phyloP scores from a whole-genome alignment of 371 early-diverging fungal species.

The Saksenaea oblongispora region DNA sequence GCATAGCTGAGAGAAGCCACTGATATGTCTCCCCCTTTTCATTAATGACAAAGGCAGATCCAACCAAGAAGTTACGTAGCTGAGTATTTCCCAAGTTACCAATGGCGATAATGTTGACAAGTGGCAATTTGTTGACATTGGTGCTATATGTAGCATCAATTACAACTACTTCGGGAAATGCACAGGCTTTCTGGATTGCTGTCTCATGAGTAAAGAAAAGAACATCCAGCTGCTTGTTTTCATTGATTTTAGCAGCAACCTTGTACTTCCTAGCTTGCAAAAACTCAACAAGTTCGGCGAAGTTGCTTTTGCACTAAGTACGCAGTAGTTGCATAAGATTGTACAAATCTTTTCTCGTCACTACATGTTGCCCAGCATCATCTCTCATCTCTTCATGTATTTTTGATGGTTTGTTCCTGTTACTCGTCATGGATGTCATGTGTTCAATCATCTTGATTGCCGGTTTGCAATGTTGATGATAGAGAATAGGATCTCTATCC shows the following conservation, averaged over 20 bases:
- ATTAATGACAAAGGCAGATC: neutral
- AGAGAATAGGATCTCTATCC: no score
- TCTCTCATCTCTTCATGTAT: neutral
- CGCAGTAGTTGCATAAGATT: neutral
- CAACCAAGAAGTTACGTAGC: neutral
- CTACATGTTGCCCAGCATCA: neutral
- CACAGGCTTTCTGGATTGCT: no score
- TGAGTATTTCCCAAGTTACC: neutral
- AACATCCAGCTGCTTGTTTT: neutral
- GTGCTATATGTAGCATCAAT: no score
- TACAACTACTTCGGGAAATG: no score
- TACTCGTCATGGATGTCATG: neutral
- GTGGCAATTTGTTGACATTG: no score
- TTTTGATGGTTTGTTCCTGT: neutral
- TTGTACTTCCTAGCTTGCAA: neutral
- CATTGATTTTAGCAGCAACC: neutral
- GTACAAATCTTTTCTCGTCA: neutral
- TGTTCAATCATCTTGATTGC: neutral
- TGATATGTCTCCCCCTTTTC: neutral
- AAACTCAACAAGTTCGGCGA: neutral
- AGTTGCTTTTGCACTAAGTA: no score
- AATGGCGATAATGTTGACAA: no score
- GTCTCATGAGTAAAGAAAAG: no score
- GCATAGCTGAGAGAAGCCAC: neutral
- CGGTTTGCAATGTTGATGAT: neutral